A percentile compares a stretch with the other conserved stretches of the same genome.
Conservation (phyloP, 805 yeast genomes). For the Ogataea allantospora region DNA sequence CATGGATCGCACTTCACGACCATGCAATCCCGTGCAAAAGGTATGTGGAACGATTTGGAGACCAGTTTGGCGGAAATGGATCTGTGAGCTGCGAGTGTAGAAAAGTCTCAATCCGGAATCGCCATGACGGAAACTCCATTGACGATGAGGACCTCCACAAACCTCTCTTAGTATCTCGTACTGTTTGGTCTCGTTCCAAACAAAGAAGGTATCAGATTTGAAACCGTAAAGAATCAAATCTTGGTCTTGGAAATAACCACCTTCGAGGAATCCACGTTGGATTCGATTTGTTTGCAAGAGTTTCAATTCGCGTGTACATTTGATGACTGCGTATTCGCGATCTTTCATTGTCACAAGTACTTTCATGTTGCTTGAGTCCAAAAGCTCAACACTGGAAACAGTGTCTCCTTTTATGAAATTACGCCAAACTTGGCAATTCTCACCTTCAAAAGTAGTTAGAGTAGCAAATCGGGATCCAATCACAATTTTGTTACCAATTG, state of each 20-base stretch:
- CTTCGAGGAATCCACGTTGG: slow-evolving; percentile 79
- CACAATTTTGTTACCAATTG: slow-evolving; percentile 40
- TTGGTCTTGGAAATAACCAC: slow-evolving; percentile 48
- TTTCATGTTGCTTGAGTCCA: slow-evolving; percentile 30
- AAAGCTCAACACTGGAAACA: slow-evolving; percentile 50
- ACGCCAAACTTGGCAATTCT: slow-evolving; percentile 37
- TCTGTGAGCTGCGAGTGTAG: slow-evolving; percentile 56
- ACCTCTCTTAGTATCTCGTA: slow-evolving; percentile 63
- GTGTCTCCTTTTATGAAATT: slow-evolving; percentile 67
- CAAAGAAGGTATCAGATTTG: slow-evolving; percentile 70
- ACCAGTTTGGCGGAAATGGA: slow-evolving; percentile 40
- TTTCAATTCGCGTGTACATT: slow-evolving; percentile 9
- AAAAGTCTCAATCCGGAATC: slow-evolving; percentile 42
- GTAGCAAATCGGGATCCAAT: slow-evolving; percentile 76
- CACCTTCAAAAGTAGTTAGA: slow-evolving; percentile 36
- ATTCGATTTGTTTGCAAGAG: slow-evolving; percentile 50
- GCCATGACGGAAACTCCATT: slow-evolving; percentile 56
- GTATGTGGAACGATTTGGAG: slow-evolving; percentile 23
- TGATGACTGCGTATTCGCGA: slow-evolving; percentile 53
- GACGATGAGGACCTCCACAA: slow-evolving; percentile 92
- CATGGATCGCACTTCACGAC: slow-evolving; percentile 83
- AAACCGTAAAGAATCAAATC: slow-evolving; percentile 75
- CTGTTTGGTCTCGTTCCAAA: slow-evolving; percentile 80
- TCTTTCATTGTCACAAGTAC: slow-evolving; percentile 60
- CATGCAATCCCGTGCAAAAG: slow-evolving; percentile 73